phyloP scores from a whole-genome alignment of 306 rosid genomes.

The Gynostemma pentaphyllum region DNA sequence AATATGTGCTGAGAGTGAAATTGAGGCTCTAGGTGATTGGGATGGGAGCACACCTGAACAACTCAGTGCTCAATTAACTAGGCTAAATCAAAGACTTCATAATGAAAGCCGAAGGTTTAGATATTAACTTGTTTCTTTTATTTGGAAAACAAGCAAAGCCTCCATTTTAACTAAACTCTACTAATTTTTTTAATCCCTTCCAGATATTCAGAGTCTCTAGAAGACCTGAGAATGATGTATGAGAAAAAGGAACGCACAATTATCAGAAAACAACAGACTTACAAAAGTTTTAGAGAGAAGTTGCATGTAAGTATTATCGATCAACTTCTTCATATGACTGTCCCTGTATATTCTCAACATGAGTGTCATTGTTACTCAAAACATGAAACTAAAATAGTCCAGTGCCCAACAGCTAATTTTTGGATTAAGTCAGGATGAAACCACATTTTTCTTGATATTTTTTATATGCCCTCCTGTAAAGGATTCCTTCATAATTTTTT shows the following conservation, averaged over 20 bases:
- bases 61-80: slow-evolving; percentile 53
- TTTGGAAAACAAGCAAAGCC: slow-evolving; percentile 13
- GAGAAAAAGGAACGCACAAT: slow-evolving; percentile 59
- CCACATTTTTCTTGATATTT: neutral
- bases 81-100: slow-evolving; percentile 42
- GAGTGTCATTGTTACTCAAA: neutral
- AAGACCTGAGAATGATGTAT: slow-evolving; percentile 56
- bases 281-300: slow-evolving; percentile 49
- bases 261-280: slow-evolving; percentile 36
- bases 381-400: neutral
- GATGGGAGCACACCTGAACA: slow-evolving; percentile 66
- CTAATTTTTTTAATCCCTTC: slow-evolving; percentile 3
- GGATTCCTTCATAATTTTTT: neutral
- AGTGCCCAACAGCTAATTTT: neutral
- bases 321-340: neutral
- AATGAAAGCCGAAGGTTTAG: slow-evolving; percentile 56
- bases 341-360: neutral
- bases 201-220: slow-evolving; percentile 71
- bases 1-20: slow-evolving; percentile 58
- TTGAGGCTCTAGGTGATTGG: slow-evolving; percentile 47
- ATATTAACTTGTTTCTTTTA: slow-evolving; percentile 7
- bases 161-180: neutral
- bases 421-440: neutral
- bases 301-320: slow-evolving; percentile 28
- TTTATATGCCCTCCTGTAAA: neutral